Evolutionary conservation across 148 eudicot species (phyloP), one percentile per base, ranked within the genome.

Genomic region (Fagopyrum tataricum): DNA sequence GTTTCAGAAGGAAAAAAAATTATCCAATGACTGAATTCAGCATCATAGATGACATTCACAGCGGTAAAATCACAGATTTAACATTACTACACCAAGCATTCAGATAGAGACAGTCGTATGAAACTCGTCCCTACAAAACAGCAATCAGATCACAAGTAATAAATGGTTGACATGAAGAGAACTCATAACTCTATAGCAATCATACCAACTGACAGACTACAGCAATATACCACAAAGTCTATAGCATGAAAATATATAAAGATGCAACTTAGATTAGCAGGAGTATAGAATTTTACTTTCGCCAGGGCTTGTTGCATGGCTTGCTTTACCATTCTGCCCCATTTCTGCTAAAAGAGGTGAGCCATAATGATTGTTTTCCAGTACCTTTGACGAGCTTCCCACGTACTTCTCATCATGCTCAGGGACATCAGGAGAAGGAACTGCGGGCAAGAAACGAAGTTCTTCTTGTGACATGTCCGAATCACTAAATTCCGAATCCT

Each of bases 401-500:
- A 81, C 79, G 77, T 73, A 69, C 82, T 79, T 84, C 51, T 88
- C 90, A 67, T 77, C 84, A 78, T 82, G 89, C 72, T 86, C 96
- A 59, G 82, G 77, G 75, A 74, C 86, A 82, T 95, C 93, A 8
- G 93, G 93, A 70, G 79, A 79, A 15, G 96, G 97, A 75, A 80
- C 75, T 44, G 89, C 89, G 11, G 98, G 93, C 82, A 95, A 83
- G 79, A 84, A 95, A 75, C 86, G 79, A 67, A 95, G 83, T 79
- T 95, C 98, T 42, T 84, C 97, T 68, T 88, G 85, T 11, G 98
- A 90, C 84, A 87, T 74, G 77, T 95, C 97, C 14, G 97, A 92
- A 81, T 95, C 97, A 82, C 97, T 95, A 76, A 83, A 87, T 64
- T 87, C 76, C 5, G 92, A 85, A 76, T 92, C 96, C 75, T 92